Percentiles rank a stretch among this genome's conserved stretches.
Evolutionary conservation across 192 early-diverging fungal genomes (phyloP).

Genomic region (Backusella tarrabulga): DNA sequence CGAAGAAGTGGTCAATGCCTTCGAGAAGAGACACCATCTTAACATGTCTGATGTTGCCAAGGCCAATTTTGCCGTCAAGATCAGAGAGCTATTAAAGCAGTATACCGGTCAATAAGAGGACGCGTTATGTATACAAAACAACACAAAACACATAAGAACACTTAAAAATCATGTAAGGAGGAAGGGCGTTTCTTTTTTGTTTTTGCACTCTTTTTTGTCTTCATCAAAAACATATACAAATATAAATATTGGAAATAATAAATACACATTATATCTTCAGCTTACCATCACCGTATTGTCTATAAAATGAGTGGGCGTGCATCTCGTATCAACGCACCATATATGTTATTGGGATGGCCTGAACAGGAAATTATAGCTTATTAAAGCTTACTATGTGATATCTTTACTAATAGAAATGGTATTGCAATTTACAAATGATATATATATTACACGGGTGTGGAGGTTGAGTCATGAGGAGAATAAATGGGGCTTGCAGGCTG

Average conservation of each 20-base stretch:
- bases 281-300: no score
- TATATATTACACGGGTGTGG: neutral
- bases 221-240: no score
- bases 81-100: neutral
- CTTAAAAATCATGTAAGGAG: neutral
- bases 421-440: neutral
- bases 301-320: no score
- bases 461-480: neutral
- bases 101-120: neutral
- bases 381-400: no score
- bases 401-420: no score
- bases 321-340: no score
- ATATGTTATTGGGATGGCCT: no score
- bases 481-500: neutral
- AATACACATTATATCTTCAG: no score
- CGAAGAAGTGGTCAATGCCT: conserved; percentile 1
- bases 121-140: neutral
- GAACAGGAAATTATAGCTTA: no score
- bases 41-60: conserved; percentile 9
- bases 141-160: neutral
- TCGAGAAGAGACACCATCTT: conserved; percentile 16
- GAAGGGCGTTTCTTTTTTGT: neutral
- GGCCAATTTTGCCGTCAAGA: neutral
- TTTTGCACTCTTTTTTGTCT: neutral
- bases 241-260: no score